A percentile compares a stretch with the other conserved stretches of the same genome.
These are phyloP conservation scores for Amanita subjunquillea DNA, from an alignment of 768 basidiomycete species.

Conservation along the genomic window DNA sequence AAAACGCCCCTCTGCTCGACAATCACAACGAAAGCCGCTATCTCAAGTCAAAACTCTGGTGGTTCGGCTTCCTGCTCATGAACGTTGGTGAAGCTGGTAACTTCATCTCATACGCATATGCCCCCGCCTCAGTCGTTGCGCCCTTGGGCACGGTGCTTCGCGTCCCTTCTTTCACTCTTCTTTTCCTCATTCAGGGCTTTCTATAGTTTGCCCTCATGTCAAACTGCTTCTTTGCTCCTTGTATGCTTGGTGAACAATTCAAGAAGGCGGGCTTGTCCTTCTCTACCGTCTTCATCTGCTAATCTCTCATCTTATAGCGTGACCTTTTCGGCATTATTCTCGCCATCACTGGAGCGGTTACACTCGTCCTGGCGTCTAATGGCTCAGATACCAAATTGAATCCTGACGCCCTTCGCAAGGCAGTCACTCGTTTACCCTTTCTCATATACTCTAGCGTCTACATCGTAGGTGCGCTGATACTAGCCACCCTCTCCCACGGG, in stretches of 20 bases:
- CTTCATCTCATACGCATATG: conserved; percentile 84
- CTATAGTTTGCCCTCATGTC: conserved; percentile 81
- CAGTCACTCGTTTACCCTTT: conserved; percentile 66
- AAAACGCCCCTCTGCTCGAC: conserved; percentile 21
- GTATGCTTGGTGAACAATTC: conserved; percentile 77
- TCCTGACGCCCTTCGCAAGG: conserved; percentile 53
- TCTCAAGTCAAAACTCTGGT: conserved; percentile 83
- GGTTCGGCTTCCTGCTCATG: conserved; percentile 83
- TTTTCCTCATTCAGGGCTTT: conserved; percentile 52
- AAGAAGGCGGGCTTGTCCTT: conserved; percentile 40
- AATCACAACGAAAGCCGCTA: conserved; percentile 52
- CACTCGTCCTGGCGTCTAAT: conserved; percentile 80
- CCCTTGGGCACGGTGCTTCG: conserved; percentile 84
- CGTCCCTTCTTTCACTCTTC: conserved; percentile 28
- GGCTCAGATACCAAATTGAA: conserved; percentile 62
- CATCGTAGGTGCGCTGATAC: conserved; percentile 39
- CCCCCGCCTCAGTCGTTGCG: conserved; percentile 88
- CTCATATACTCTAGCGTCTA: conserved; percentile 66
- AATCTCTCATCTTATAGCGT: conserved; percentile 30
- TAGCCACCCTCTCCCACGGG: conserved; percentile 60
- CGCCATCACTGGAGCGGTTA: conserved; percentile 82
- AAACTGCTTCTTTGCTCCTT: conserved; percentile 88
- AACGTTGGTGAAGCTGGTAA: conserved; percentile 87
- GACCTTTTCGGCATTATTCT: conserved; percentile 73
- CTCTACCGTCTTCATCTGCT: conserved; percentile 8